These are phyloP conservation scores for Cladorrhinum sp. DNA, from an alignment of 2,329 filamentous ascomycete species.

Conservation along the genomic window DNA sequence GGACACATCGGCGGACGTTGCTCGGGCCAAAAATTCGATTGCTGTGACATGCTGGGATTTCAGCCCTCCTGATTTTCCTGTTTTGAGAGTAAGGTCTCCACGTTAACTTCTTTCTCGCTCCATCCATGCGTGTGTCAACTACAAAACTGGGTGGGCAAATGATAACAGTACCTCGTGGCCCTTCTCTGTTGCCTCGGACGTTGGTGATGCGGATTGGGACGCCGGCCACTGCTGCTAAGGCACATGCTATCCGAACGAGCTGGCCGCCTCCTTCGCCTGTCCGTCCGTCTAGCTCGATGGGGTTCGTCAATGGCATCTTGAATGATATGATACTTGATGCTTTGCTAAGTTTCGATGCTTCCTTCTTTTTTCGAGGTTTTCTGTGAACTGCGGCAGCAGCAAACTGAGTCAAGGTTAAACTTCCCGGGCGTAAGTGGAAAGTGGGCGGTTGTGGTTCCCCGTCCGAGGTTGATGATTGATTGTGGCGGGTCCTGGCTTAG, in stretches of 20 bases:
- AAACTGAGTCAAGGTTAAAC: too few species aligned
- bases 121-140: too few species aligned
- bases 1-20: conserved; percentile 48
- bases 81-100: background rate
- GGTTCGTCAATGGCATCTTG: background rate
- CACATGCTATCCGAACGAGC: conserved; percentile 54
- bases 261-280: conserved; percentile 63
- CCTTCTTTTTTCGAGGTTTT: too few species aligned
- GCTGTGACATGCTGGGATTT: conserved; percentile 60
- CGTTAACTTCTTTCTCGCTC: too few species aligned
- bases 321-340: background rate
- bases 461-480: too few species aligned
- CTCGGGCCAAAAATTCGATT: conserved; percentile 52
- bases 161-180: conserved; percentile 30
- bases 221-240: conserved; percentile 53
- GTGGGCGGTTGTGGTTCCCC: too few species aligned
- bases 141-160: background rate
- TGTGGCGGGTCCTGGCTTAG: too few species aligned
- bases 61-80: conserved; percentile 47
- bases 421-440: too few species aligned
- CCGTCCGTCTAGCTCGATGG: conserved; percentile 52
- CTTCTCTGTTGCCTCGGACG: conserved; percentile 53
- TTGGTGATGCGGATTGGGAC: conserved; percentile 52
- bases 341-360: background rate
- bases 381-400: background rate